Evolutionary conservation across 2,329 filamentous ascomycete genomes (phyloP), one percentile per base, ranked within the genome.

Genomic region (Sporothrix phasma): DNA sequence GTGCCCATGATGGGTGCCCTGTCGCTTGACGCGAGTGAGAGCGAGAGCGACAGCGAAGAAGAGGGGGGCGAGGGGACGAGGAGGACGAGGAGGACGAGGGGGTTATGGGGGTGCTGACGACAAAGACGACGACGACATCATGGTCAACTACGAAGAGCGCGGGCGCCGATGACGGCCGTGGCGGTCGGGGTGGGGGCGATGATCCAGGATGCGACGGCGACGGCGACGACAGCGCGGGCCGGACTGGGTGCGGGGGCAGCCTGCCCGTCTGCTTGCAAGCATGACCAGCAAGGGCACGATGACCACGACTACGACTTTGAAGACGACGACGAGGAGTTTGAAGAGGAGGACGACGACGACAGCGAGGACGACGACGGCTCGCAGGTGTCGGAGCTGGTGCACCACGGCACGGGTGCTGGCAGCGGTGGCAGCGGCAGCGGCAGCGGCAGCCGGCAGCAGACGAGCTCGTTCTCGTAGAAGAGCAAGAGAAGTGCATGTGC

Each of bases 1-100:
- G 76, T 80, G 66, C 78, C 78, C 46, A 70, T 80, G 64, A 71
- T 80, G 70, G 78, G 78, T 11, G 72, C 76, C 6, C 69, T 80
- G 64, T 75, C 74, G 61, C 77, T 80, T 67, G 77, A 79, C 37
- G 73, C 78, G 65, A 78, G 77, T 66, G 73, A 74, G 31, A 73
- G 72, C 34, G 71, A 69, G 59, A 76, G 76, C 65, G 76, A 74
- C 51, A 76, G 78, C 56, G 76, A 73, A 3, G 66, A 66, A 2
- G 69, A 69, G 10, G 34, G 8, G 11, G 71, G 71, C 13, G 65
- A 67, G 1, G 69, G 1, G 71, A 71, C 1, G 67, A 68, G 3
- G 69, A 69, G 2, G 68, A 71, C 1, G 69, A 72, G 6, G 71
- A 73, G 0, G 68, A 69, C 1, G 70, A 71, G 1, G 71, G 70